Conservation (phyloP, 2,329 filamentous ascomycete genomes). For the Alternaria angustiovoidea region DNA sequence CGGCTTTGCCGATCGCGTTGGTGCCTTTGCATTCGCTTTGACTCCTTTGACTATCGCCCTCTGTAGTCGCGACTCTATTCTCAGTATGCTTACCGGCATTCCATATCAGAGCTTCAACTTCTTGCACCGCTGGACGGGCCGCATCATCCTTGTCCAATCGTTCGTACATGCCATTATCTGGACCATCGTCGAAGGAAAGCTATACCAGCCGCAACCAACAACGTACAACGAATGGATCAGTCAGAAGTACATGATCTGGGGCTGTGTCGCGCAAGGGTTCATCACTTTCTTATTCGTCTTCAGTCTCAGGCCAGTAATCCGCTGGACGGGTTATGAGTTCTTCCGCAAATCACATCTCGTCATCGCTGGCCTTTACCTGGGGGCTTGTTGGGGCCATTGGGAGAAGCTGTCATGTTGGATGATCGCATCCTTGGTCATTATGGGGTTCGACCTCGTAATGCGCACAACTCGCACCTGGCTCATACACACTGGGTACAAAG, state of each 20-base stretch:
- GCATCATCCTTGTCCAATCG: conserved; percentile 13
- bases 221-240: conserved; percentile 11
- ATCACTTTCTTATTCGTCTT: conserved; percentile 15
- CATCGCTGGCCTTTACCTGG: conserved; percentile 10
- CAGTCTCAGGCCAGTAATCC: conserved; percentile 11
- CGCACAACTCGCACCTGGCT: conserved; percentile 10
- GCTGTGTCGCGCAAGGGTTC: conserved; percentile 8
- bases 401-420: background rate
- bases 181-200: conserved; percentile 13
- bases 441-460: background rate
- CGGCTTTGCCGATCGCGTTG: background rate
- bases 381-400: conserved; percentile 15
- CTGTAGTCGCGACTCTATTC: conserved; percentile 14
- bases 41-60: conserved; percentile 11
- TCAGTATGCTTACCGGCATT: conserved; percentile 13
- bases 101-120: conserved; percentile 15
- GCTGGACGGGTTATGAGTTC: conserved; percentile 16
- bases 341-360: conserved; percentile 15
- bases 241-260: conserved; percentile 15
- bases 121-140: conserved; percentile 15
- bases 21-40: conserved; percentile 11
- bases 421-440: no score
- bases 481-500: conserved; percentile 8
- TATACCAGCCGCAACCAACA: conserved; percentile 13
- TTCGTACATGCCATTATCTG: conserved; percentile 14